Base-by-base conservation (phyloP, 2,329 filamentous ascomycete species). In the Herpotrichia juniperi region DNA sequence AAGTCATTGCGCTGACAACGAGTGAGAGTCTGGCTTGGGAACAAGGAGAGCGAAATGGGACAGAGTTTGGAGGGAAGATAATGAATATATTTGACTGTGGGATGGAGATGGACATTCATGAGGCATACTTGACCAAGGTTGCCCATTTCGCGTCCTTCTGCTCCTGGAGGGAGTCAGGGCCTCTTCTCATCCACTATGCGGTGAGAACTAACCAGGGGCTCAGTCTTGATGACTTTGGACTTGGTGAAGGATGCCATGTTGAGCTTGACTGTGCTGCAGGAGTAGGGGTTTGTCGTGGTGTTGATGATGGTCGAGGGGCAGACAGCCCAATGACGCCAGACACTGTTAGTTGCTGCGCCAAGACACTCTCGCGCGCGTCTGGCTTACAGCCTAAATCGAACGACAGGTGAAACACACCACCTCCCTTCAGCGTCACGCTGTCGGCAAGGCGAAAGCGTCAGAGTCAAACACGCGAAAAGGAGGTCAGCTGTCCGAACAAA, bases 61-160 rank as follows among this genome's bases (percentile, higher is more conserved):
- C 31, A n/a, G 16, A 34, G 31, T 12, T 12, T 12, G 16, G 31
- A 5, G 5, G 31, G 31, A 9, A 10, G 31, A 34, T 34, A 34
- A 34, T 10, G 22, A n/a, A 7, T 7, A 6, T 21, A n/a, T 4
- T 40, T 6, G 4, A 40, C 9, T 14, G 39, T 14, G n/a, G 8
- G 16, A 42, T 5, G 9, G 39, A 14, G 12, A 26, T 17, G 30
- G 25, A 8, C 4, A 43, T 17, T 3, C 25, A 28, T 16, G 16
- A 22, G 24, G 22, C 64, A 32, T 66, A 76, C 74, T 73, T 74
- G 40, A 70, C 64, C 16, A 77, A 59, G 3, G 66, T 73, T 6
- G 69, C 69, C 75, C 75, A 77, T 58, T 69, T 71, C 4, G 75
- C 74, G 16, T 77, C 72, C 52, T 69, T 67, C 50, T 70, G 61